phyloP scores from a whole-genome alignment of 1,139 yeast species.

The Pichia cactophila region DNA sequence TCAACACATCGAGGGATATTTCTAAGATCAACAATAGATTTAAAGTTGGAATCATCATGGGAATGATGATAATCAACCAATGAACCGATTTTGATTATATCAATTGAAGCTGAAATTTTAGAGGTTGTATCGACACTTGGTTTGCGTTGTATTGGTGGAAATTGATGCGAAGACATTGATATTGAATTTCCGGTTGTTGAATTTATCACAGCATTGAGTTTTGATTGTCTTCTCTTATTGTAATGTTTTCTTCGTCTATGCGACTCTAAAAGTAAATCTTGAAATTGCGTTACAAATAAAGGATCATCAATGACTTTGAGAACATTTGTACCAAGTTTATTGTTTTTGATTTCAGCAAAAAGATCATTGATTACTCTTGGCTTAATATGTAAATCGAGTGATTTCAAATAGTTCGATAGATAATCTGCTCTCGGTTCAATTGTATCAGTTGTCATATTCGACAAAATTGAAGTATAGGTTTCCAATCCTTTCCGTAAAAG shows the following conservation, averaged over 20 bases:
- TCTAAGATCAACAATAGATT: conserved; percentile 15
- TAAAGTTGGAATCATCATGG: conserved; percentile 1
- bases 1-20: conserved; percentile 18
- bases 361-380: conserved; percentile 23
- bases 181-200: background rate
- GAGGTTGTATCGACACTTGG: background rate
- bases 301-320: conserved; percentile 13
- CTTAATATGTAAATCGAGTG: conserved; percentile 16
- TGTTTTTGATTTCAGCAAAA: conserved; percentile 19
- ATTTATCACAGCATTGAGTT: conserved; percentile 1
- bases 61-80: conserved; percentile 8
- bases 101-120: conserved; percentile 5
- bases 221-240: conserved; percentile 18
- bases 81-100: conserved; percentile 18
- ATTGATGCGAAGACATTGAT: background rate
- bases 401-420: conserved; percentile 16
- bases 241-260: conserved; percentile 22
- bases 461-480: conserved; percentile 18
- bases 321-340: conserved; percentile 14
- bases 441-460: conserved; percentile 14
- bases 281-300: conserved; percentile 15
- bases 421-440: conserved; percentile 23
- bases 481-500: conserved; percentile 19
- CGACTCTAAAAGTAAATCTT: conserved; percentile 19
- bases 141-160: background rate